These are phyloP conservation scores for Lachancea waltii DNA, from an alignment of 805 yeast genomes.

Conservation along the genomic window DNA sequence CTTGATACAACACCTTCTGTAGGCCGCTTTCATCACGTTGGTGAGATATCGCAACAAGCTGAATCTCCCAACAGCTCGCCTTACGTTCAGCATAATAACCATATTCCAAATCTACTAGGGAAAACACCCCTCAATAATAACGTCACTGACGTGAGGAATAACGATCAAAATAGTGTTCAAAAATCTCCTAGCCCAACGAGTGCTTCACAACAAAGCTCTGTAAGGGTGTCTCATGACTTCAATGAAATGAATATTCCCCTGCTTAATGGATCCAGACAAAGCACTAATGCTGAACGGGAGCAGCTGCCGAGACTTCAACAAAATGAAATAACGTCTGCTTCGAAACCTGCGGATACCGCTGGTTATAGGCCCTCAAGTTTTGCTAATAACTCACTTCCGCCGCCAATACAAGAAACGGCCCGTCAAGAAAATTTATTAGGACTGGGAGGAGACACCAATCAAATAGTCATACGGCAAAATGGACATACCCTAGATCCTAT, in stretches of 20 bases:
- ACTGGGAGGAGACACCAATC: conserved; percentile 1
- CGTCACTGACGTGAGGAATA: not conserved
- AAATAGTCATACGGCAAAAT: no score
- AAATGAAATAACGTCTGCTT: not conserved
- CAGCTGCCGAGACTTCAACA: not conserved
- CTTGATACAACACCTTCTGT: conserved; percentile 5
- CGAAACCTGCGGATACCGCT: not conserved
- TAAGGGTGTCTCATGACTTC: not conserved
- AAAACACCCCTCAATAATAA: conserved; percentile 16
- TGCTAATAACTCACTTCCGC: not conserved
- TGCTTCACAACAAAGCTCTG: not conserved
- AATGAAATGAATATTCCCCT: conserved; percentile 1
- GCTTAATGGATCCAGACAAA: not conserved
- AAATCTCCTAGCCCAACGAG: conserved; percentile 8
- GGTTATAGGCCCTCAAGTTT: conserved; percentile 1
- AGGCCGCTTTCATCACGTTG: not conserved
- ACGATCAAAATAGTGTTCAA: not conserved
- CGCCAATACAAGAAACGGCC: not conserved
- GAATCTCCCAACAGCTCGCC: conserved; percentile 13
- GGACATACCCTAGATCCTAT: no score
- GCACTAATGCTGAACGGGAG: not conserved
- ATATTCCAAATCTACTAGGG: conserved; percentile 20
- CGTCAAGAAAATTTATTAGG: conserved; percentile 3
- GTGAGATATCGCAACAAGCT: conserved; percentile 3
- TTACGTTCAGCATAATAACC: conserved; percentile 11